Base-by-base conservation (phyloP, 805 yeast species). In the Wickerhamiella bombiphila region DNA sequence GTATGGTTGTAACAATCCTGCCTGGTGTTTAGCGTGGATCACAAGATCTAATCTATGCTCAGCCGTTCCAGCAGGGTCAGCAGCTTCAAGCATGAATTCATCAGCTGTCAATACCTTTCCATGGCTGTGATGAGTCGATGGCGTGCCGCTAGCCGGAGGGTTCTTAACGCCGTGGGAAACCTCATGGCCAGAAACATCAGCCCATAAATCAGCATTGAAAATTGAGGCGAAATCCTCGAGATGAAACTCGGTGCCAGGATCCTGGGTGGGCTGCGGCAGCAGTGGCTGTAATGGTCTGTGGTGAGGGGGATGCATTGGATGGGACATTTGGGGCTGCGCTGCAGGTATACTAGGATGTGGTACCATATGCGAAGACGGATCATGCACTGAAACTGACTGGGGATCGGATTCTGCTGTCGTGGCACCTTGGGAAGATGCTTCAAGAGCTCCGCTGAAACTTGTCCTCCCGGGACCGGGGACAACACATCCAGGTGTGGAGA, bases 21-120 rank as follows among this genome's bases (percentile, higher is more conserved):
- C 97, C 55, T 82, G 93, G 31, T 86, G 61, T 52, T 88, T 88
- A 14, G 97, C 97, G 52, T 81, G 80, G 51, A 88, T 86, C 8
- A 88, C 96, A 54, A 85, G 93, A 52, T 82, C 83, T 47, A 88
- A 65, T 42, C 96, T 68, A 53, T 85, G 96, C 53, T 86, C 96
- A 0, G 96, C 94, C 0, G 94, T 80, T 46, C 83, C 95, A 2
- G 88, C 82, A 4, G 97, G 97, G 55, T 88, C 97, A 0, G 96
- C 96, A 0, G 97, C 97, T 0, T 96, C 88, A 35, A 88, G 61
- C 61, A 88, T 86, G 59, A 88, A 88, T 57, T 85, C 85, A 54
- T 86, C 96, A 19, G 36, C 62, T 49, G 50, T 9, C 7, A 30
- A 17, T n/a, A n/a, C 17, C 15, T 28, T 28, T 28, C 5, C 17